phyloP scores from a whole-genome alignment of 2,329 filamentous ascomycete species.

The Ophiocordyceps camponoti-floridani region DNA sequence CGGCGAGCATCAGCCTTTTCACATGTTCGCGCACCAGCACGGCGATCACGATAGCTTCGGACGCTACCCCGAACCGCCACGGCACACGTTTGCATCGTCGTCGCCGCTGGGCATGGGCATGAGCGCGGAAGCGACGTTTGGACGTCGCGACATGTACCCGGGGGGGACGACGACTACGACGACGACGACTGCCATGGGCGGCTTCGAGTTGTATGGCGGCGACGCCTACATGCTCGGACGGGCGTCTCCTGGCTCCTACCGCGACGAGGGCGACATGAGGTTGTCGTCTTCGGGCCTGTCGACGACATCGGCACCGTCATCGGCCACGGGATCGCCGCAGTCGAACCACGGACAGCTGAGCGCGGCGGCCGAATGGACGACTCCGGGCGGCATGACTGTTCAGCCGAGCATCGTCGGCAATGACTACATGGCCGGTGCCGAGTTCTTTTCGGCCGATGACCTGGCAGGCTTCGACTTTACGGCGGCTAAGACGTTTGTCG shows the following conservation, averaged over 20 bases:
- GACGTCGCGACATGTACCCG: slow-evolving; percentile 1
- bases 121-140: slow-evolving; percentile 24
- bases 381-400: slow-evolving; percentile 32
- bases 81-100: slow-evolving; percentile 18
- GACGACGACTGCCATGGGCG: background rate
- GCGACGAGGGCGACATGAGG: slow-evolving; percentile 31
- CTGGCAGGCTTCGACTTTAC: slow-evolving; percentile 27
- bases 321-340: slow-evolving; percentile 48
- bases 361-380: slow-evolving; percentile 39
- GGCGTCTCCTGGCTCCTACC: slow-evolving; percentile 29
- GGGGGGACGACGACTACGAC: background rate
- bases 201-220: slow-evolving; percentile 27
- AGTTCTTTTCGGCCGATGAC: slow-evolving; percentile 39
- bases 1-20: slow-evolving; percentile 10
- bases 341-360: slow-evolving; percentile 40
- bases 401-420: slow-evolving; percentile 46
- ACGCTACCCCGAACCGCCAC: slow-evolving; percentile 27
- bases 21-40: slow-evolving; percentile 10
- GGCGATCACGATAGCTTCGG: background rate
- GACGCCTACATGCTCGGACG: slow-evolving; percentile 28
- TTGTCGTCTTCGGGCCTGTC: slow-evolving; percentile 40
- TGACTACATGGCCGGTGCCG: slow-evolving; percentile 31
- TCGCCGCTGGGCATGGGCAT: slow-evolving; percentile 28
- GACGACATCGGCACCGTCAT: slow-evolving; percentile 44
- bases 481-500: slow-evolving; percentile 34